These are phyloP conservation scores for Solanum peruvianum DNA, from an alignment of 257 asterid species.

Conservation along the genomic window DNA sequence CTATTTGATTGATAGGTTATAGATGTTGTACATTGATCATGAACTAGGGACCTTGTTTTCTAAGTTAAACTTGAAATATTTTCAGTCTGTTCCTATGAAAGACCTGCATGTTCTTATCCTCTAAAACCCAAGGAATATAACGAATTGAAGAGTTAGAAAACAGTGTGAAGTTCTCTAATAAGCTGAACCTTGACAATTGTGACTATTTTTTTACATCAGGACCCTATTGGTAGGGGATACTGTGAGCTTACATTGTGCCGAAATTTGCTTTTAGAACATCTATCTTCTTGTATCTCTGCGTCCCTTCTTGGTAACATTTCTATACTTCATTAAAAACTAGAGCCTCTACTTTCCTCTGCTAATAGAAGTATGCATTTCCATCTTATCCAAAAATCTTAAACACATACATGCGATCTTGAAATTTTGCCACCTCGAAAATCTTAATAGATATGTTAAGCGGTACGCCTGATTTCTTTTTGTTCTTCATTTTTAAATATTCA, in stretches of 20 bases:
- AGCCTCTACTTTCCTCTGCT: not conserved
- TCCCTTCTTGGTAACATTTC: not conserved
- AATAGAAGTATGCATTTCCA: not conserved
- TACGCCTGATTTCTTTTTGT: not conserved
- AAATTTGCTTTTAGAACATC: not conserved
- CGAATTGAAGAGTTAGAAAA: not conserved
- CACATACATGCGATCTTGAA: not conserved
- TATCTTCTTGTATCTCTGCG: not conserved
- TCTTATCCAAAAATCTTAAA: not conserved
- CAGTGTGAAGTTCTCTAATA: not conserved
- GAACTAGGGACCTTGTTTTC: not conserved
- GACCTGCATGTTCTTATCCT: not conserved
- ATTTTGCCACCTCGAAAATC: not conserved
- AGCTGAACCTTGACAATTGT: not conserved
- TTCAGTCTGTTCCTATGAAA: not conserved
- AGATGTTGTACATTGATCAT: not conserved
- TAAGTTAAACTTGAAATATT: not conserved
- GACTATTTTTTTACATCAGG: not conserved
- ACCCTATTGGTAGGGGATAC: not conserved
- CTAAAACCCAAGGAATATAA: not conserved
- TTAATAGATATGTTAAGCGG: not conserved
- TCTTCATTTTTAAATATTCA: not conserved
- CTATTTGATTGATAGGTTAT: not conserved
- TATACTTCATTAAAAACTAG: not conserved
- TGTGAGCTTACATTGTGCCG: not conserved